Percentiles rank a stretch among this genome's conserved stretches.
phyloP scores from a whole-genome alignment of 2,329 filamentous ascomycete genomes.

The Monilinia aucupariae region DNA sequence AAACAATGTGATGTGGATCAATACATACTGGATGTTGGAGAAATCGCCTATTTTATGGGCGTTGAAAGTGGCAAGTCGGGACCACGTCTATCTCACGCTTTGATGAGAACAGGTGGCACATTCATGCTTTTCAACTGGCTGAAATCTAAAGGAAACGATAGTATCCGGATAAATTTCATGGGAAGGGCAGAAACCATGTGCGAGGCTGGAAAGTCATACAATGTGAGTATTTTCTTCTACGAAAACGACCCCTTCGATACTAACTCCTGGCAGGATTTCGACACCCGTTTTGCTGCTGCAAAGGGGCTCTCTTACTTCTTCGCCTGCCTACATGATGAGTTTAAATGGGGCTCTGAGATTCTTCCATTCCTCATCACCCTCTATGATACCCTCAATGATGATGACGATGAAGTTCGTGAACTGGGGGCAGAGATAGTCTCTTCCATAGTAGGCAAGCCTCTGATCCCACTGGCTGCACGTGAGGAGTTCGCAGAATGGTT shows the following conservation, averaged over 20 bases:
- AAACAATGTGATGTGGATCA: slow-evolving; percentile 13
- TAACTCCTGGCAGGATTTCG: slow-evolving; percentile 48
- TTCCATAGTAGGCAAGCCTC: slow-evolving; percentile 45
- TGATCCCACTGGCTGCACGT: slow-evolving; percentile 24
- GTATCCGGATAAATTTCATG: slow-evolving; percentile 26
- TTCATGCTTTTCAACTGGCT: slow-evolving; percentile 16
- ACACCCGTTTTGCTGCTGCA: slow-evolving; percentile 57
- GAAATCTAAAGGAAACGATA: neutral
- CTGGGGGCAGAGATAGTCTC: slow-evolving; percentile 32
- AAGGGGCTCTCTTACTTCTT: slow-evolving; percentile 51
- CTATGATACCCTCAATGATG: slow-evolving; percentile 77
- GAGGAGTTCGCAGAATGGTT: slow-evolving; percentile 20
- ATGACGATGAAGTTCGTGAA: slow-evolving; percentile 82
- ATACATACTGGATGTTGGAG: slow-evolving; percentile 5
- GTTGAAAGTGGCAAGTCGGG: slow-evolving; percentile 8
- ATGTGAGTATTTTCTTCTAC: slow-evolving; percentile 37
- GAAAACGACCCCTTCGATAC: neutral
- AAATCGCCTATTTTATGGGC: slow-evolving; percentile 1
- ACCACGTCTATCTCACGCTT: slow-evolving; percentile 43
- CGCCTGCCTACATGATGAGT: slow-evolving; percentile 20
- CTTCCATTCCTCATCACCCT: slow-evolving; percentile 58
- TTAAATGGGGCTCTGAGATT: slow-evolving; percentile 11
- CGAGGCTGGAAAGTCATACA: slow-evolving; percentile 44
- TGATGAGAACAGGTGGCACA: slow-evolving; percentile 44
- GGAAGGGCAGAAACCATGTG: slow-evolving; percentile 48